Base-by-base conservation (phyloP, 306 rosid genomes). In the Corylus americana region DNA sequence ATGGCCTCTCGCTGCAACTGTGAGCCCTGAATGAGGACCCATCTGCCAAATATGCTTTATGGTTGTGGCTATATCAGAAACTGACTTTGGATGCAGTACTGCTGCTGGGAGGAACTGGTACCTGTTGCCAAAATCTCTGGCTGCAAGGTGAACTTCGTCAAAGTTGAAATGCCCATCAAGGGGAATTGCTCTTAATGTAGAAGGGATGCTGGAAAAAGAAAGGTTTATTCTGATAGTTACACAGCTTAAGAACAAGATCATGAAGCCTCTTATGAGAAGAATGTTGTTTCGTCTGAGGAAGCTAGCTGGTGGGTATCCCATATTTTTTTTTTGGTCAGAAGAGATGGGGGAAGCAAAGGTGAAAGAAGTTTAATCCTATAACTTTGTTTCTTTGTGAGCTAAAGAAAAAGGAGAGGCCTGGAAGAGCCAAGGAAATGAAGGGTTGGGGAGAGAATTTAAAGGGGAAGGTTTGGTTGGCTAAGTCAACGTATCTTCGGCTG, bases 1-100 rank as follows among this genome's bases (percentile, higher is more conserved):
- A 69, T 96, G 99, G 73, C 99, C 99, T 88, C 98, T 82, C 6
- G 98, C 98, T 27, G 96, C 98, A 72, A 93, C 89, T 11, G 91
- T 93, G 55, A 93, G 94, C 47, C 90, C 89, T 1, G 99, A 91
- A n/a, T 72, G 77, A 27, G 91, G 90, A 49, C 94, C 99, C 92
- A 87, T 89, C 49, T 83, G 69, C 93, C 93, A 91, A n/a, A 96
- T 68, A 88, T 93, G 96, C 78, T 77, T 86, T 57, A 96, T 70
- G 7, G 89, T 87, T 20, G 47, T 84, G 62, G 97, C 89, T 45
- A 96, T 90, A 79, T 96, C 99, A 62, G 96, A 80, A 70, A 88
- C 96, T 11, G 94, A 81, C 77, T 86, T 89, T 51, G 99, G 99
- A 80, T 93, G 80, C 47, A 93, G 77, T 14, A 93, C 89, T 78